Percentiles rank a stretch among this genome's conserved stretches.
These are phyloP conservation scores for Leccinum barrowsii DNA, from an alignment of 768 basidiomycete species.

Conservation along the genomic window DNA sequence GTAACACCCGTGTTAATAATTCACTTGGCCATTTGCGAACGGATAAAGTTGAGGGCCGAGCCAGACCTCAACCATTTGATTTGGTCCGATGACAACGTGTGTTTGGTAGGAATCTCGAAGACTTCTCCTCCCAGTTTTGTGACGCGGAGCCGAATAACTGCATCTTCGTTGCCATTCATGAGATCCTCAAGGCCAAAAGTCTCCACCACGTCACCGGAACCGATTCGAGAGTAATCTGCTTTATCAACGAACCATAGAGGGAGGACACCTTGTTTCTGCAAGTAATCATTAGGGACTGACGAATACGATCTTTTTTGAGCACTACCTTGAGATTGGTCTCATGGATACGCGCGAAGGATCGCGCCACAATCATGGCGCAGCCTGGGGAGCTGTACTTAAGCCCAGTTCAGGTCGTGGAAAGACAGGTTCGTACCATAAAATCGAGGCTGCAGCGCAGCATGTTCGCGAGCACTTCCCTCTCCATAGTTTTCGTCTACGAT, in stretches of 20 bases:
- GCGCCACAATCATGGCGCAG: slow-evolving; percentile 81
- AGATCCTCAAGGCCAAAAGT: slow-evolving; percentile 80
- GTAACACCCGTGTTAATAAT: neutral
- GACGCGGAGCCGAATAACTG: slow-evolving; percentile 55
- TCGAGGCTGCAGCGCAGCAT: slow-evolving; percentile 94
- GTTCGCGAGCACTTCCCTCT: slow-evolving; percentile 96
- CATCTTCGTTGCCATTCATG: slow-evolving; percentile 42
- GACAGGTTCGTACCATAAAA: slow-evolving; percentile 64
- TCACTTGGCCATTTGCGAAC: slow-evolving; percentile 44
- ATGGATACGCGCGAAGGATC: slow-evolving; percentile 97
- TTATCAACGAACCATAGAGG: slow-evolving; percentile 94
- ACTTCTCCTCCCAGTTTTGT: slow-evolving; percentile 58
- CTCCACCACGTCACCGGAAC: slow-evolving; percentile 75
- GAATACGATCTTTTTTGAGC: neutral
- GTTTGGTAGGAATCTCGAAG: slow-evolving; percentile 70
- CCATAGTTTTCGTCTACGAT: slow-evolving; percentile 97
- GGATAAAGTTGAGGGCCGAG: slow-evolving; percentile 87
- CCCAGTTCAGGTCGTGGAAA: neutral
- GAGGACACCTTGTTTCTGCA: slow-evolving; percentile 93
- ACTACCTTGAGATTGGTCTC: slow-evolving; percentile 93
- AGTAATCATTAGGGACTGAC: slow-evolving; percentile 2
- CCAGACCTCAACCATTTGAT: slow-evolving; percentile 87
- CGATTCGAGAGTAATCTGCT: slow-evolving; percentile 79
- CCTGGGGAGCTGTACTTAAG: slow-evolving; percentile 40
- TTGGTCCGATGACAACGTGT: slow-evolving; percentile 90